Percentiles rank a stretch among this genome's conserved stretches.
phyloP scores from a whole-genome alignment of 2,329 filamentous ascomycete genomes.

The Periconia sp. region DNA sequence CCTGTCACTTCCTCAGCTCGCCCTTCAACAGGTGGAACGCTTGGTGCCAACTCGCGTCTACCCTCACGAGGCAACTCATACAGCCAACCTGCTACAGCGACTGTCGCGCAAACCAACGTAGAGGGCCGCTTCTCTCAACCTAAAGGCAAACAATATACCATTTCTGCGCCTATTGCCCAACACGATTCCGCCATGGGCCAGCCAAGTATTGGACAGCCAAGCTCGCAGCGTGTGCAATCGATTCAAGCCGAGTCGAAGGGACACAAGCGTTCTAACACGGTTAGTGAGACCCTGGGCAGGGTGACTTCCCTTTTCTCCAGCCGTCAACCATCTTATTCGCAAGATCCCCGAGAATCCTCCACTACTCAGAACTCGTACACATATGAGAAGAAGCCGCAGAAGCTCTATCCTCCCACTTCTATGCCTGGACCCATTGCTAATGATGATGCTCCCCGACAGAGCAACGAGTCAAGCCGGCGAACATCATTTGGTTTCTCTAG shows the following conservation, averaged over 20 bases:
- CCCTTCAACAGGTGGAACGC: constrained; percentile 82
- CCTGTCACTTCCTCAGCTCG: constrained; percentile 56
- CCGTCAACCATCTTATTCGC: constrained; percentile 38
- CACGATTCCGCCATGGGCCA: constrained; percentile 43
- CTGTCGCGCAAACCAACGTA: constrained; percentile 85
- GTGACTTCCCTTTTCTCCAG: constrained; percentile 82
- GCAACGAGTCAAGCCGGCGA: constrained; percentile 56
- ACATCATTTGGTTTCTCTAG: constrained; percentile 58
- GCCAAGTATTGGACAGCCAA: constrained; percentile 65
- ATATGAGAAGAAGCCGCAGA: constrained; percentile 61
- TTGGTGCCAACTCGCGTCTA: constrained; percentile 64
- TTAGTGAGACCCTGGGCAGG: constrained; percentile 79
- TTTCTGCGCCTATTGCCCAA: constrained; percentile 70
- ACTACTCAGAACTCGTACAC: constrained; percentile 54
- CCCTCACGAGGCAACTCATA: constrained; percentile 79
- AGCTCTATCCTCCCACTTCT: constrained; percentile 86
- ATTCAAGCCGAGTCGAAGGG: constrained; percentile 66
- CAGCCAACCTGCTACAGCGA: constrained; percentile 84
- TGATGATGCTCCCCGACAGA: constrained; percentile 59
- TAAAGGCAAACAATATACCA: constrained; percentile 71
- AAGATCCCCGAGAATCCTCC: constrained; percentile 36
- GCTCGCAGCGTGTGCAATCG: constrained; percentile 58
- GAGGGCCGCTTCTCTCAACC: constrained; percentile 87
- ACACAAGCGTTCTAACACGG: constrained; percentile 69
- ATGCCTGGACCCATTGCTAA: constrained; percentile 77